phyloP scores from a whole-genome alignment of 179 eudicot genomes.

The Silene coronaria region DNA sequence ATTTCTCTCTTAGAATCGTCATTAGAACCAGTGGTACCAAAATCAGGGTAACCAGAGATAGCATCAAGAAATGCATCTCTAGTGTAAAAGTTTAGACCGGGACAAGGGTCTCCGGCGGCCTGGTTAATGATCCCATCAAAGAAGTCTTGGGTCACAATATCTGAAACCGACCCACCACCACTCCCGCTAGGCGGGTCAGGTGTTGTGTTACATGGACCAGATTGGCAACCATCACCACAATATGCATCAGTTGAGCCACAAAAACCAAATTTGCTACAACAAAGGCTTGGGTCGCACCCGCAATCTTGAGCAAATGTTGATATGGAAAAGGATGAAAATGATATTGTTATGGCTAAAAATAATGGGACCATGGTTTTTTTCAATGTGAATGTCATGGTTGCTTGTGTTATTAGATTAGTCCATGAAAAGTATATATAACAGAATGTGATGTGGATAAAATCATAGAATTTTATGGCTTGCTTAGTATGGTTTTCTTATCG shows the following conservation, averaged over 20 bases:
- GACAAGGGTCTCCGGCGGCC: conserved; percentile 19
- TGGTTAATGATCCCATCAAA: conserved; percentile 28
- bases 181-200: conserved; percentile 8
- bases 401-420: no score
- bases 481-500: no score
- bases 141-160: conserved; percentile 27
- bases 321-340: conserved; percentile 9
- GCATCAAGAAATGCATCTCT: conserved; percentile 29
- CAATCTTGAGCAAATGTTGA: conserved; percentile 27
- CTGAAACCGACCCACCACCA: conserved; percentile 18
- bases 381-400: conserved; percentile 9
- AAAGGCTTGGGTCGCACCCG: conserved; percentile 25
- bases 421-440: no score
- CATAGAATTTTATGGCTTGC: no score
- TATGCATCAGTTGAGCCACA: conserved; percentile 22
- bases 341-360: conserved; percentile 12
- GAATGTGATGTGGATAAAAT: no score
- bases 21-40: conserved; percentile 31
- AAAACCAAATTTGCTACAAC: conserved; percentile 29
- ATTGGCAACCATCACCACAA: conserved; percentile 26
- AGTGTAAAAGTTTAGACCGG: conserved; percentile 30
- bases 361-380: conserved; percentile 8
- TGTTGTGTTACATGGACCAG: conserved; percentile 28
- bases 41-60: conserved; percentile 20
- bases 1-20: conserved; percentile 33